A percentile compares a stretch with the other conserved stretches of the same genome.
These are phyloP conservation scores for Aspergillus ochraceoroseus DNA, from an alignment of 2,329 filamentous ascomycete genomes.

Conservation along the genomic window DNA sequence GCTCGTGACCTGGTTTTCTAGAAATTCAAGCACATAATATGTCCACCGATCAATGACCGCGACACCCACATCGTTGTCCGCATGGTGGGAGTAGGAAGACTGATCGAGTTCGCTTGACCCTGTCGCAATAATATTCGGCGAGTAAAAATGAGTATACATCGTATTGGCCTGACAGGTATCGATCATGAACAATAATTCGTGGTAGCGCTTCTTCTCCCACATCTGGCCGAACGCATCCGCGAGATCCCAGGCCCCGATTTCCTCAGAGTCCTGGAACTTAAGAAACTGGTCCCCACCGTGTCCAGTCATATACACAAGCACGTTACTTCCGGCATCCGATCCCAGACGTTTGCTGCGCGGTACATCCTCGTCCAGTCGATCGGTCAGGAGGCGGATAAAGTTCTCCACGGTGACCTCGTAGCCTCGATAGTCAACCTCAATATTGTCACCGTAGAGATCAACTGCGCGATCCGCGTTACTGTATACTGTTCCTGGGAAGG, in stretches of 20 bases:
- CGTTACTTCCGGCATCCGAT: conserved; percentile 93
- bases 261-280: conserved; percentile 97
- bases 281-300: conserved; percentile 97
- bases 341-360: conserved; percentile 88
- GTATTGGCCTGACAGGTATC: conserved; percentile 99
- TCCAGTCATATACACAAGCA: conserved; percentile 98
- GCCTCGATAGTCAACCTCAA: conserved; percentile 95
- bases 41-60: conserved; percentile 98
- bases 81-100: conserved; percentile 94
- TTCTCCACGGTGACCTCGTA: conserved; percentile 99
- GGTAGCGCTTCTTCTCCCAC: conserved; percentile 99
- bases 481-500: conserved; percentile 95
- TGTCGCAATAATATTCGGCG: conserved; percentile 94
- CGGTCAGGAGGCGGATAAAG: conserved; percentile 91
- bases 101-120: conserved; percentile 95
- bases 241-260: conserved; percentile 92
- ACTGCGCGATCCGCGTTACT: conserved; percentile 95
- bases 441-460: conserved; percentile 96
- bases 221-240: conserved; percentile 98
- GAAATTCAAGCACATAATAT: conserved; percentile 96
- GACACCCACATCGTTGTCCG: conserved; percentile 95
- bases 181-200: conserved; percentile 99
- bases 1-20: conserved; percentile 83
- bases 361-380: conserved; percentile 90
- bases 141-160: conserved; percentile 98